Conservation (phyloP, 768 basidiomycete genomes). For the Galerina marginata region DNA sequence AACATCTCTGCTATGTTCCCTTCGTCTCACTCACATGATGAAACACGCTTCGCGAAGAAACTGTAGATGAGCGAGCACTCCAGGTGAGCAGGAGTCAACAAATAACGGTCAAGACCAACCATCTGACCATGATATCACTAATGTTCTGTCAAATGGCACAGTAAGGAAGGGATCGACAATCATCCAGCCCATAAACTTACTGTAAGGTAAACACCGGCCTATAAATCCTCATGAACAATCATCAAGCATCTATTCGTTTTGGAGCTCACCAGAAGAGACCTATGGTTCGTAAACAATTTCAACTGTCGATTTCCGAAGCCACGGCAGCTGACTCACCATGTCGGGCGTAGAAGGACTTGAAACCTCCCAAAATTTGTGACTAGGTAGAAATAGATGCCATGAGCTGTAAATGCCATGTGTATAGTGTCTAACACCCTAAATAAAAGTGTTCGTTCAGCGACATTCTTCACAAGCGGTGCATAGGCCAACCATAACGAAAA, state of each 20-base stretch:
- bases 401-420: slow-evolving; percentile 23
- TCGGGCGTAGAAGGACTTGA: slow-evolving; percentile 18
- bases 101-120: slow-evolving; percentile 7
- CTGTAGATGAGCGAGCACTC: slow-evolving; percentile 3
- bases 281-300: not conserved
- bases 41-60: slow-evolving; percentile 27
- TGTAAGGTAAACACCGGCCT: slow-evolving; percentile 28
- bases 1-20: no score
- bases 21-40: slow-evolving; percentile 14
- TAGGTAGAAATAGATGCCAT: slow-evolving; percentile 26
- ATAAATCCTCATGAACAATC: not conserved
- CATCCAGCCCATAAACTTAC: slow-evolving; percentile 11
- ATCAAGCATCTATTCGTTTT: not conserved
- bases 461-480: not conserved
- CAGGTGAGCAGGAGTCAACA: not conserved
- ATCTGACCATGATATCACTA: slow-evolving; percentile 28
- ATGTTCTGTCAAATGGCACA: slow-evolving; percentile 15
- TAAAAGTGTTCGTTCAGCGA: not conserved
- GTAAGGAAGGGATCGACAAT: not conserved
- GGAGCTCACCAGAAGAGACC: slow-evolving; percentile 25
- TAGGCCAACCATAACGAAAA: slow-evolving; percentile 22
- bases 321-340: slow-evolving; percentile 17
- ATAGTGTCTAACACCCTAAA: slow-evolving; percentile 23
- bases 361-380: slow-evolving; percentile 24
- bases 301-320: not conserved